phyloP scores from a whole-genome alignment of 2,329 filamentous ascomycete species.

The Colletotrichum nymphaeae region DNA sequence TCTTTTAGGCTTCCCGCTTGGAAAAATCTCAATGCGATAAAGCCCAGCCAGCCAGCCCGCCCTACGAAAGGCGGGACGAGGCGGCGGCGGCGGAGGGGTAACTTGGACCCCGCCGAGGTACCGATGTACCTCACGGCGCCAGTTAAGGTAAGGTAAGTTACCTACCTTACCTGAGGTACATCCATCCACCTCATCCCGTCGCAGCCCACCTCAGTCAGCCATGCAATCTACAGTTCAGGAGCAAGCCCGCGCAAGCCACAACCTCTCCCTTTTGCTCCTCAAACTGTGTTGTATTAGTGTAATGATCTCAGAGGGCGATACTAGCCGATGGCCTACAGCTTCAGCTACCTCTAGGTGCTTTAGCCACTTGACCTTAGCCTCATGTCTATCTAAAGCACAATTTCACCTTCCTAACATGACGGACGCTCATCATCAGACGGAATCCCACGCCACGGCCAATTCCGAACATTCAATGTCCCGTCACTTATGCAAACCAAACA shows the following conservation, averaged over 20 bases:
- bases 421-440: neutral
- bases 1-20: no score
- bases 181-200: neutral
- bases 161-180: neutral
- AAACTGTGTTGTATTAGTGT: neutral
- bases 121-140: slow-evolving; percentile 1
- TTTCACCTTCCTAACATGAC: neutral
- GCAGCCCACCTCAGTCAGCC: no score
- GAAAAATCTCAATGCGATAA: slow-evolving; percentile 10
- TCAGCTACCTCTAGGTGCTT: neutral
- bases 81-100: neutral
- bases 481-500: neutral
- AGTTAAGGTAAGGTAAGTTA: neutral
- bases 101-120: neutral
- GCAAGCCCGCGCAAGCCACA: slow-evolving; percentile 19
- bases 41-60: neutral
- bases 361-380: neutral
- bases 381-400: neutral
- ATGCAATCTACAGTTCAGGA: neutral
- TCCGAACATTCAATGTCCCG: slow-evolving; percentile 7
- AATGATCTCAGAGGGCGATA: neutral
- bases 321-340: neutral
- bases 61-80: slow-evolving; percentile 6
- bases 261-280: neutral
- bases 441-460: slow-evolving; percentile 27